These are phyloP conservation scores for Polychytrium aggregatum DNA, from an alignment of 192 early-diverging fungal species.

Conservation along the genomic window DNA sequence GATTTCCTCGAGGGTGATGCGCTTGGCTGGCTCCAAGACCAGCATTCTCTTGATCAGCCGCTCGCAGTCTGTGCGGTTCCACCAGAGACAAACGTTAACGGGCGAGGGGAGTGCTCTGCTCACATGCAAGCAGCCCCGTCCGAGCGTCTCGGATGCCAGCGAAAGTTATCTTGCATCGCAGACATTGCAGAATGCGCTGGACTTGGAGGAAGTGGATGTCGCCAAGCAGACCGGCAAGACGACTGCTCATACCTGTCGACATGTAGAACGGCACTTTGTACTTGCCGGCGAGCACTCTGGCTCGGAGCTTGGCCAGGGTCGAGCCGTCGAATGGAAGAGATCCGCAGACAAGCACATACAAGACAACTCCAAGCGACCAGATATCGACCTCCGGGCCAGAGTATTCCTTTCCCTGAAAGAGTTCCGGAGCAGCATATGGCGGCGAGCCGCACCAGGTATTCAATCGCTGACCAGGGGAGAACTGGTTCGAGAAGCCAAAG, in stretches of 20 bases:
- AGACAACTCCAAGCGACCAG: conserved; percentile 86
- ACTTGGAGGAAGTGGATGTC: too few species aligned
- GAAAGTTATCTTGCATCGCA: too few species aligned
- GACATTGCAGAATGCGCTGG: too few species aligned
- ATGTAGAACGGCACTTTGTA: conserved; percentile 53
- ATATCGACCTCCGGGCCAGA: conserved; percentile 89
- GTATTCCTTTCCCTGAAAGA: conserved; percentile 74
- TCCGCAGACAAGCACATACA: conserved; percentile 76
- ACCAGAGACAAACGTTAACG: too few species aligned
- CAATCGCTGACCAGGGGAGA: conserved; percentile 40
- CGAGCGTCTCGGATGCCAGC: too few species aligned
- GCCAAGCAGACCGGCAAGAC: too few species aligned
- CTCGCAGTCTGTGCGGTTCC: conserved; percentile 37
- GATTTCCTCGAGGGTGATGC: conserved; percentile 37
- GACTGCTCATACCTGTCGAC: conserved; percentile 38
- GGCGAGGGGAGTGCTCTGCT: too few species aligned
- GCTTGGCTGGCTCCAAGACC: conserved; percentile 40
- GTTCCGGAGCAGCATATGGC: conserved; percentile 46
- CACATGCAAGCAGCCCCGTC: too few species aligned
- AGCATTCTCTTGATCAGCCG: conserved; percentile 44
- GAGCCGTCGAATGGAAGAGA: conserved; percentile 56
- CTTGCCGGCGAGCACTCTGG: conserved; percentile 38
- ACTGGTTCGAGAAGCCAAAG: conserved; percentile 55
- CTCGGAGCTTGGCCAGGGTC: conserved; percentile 37
- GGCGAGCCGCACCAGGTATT: conserved; percentile 55